These are phyloP conservation scores for Epichloe baconii DNA, from an alignment of 2,329 filamentous ascomycete species.

Conservation along the genomic window DNA sequence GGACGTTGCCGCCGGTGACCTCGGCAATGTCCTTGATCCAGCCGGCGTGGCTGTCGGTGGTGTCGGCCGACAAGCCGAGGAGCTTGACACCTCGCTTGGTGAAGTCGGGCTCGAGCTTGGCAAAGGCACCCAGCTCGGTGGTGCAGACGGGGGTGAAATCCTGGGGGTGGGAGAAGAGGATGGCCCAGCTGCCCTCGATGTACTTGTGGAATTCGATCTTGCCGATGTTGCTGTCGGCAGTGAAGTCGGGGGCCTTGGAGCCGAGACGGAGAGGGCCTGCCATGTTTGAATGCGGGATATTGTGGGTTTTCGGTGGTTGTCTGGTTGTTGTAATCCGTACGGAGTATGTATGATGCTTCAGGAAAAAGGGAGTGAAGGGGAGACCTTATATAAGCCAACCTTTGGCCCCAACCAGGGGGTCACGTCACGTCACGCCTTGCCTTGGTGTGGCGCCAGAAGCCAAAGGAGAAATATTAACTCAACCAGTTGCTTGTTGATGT, in stretches of 20 bases:
- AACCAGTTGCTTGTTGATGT: too few species aligned
- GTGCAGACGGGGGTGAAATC: conserved; percentile 95
- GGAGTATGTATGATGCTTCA: background rate
- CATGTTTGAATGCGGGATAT: conserved; percentile 13
- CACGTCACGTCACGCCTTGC: too few species aligned
- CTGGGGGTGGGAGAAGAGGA: conserved; percentile 75
- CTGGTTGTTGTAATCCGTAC: too few species aligned
- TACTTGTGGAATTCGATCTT: conserved; percentile 75
- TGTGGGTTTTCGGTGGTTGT: background rate
- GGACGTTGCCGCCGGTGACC: conserved; percentile 55
- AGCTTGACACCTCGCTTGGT: conserved; percentile 78
- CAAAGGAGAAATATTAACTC: too few species aligned
- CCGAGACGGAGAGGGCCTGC: conserved; percentile 45
- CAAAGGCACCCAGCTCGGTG: conserved; percentile 86
- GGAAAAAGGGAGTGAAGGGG: background rate
- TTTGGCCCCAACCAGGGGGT: too few species aligned
- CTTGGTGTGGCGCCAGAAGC: too few species aligned
- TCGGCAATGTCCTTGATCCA: conserved; percentile 89
- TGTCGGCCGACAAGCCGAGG: conserved; percentile 82
- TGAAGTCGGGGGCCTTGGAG: conserved; percentile 64
- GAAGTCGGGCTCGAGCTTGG: conserved; percentile 81
- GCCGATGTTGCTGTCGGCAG: conserved; percentile 66
- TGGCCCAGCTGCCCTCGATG: conserved; percentile 65
- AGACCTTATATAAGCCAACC: background rate
- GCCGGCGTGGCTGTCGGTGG: conserved; percentile 65